phyloP scores from a whole-genome alignment of 371 early-diverging fungal species.

The Circinella minor region DNA sequence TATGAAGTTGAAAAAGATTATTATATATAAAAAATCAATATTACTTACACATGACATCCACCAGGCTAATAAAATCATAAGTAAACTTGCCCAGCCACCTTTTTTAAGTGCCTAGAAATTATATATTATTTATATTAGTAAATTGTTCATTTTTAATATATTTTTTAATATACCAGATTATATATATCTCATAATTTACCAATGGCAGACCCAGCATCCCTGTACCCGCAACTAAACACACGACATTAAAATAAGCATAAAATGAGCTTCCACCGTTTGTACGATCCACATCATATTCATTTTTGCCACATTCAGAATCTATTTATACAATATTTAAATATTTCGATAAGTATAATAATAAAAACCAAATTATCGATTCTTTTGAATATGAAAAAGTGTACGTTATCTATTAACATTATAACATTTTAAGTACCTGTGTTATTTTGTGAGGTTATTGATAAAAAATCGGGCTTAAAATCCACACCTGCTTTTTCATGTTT shows the following conservation, averaged over 20 bases:
- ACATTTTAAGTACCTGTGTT: neutral
- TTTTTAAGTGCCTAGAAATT: slow-evolving; percentile 80
- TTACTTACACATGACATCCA: slow-evolving; percentile 56
- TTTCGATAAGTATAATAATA: neutral
- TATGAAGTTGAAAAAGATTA: too few species aligned
- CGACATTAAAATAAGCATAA: slow-evolving; percentile 64
- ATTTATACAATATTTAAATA: neutral
- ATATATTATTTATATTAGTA: neutral
- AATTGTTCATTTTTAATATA: too few species aligned
- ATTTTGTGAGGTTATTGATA: too few species aligned
- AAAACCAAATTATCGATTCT: neutral
- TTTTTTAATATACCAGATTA: too few species aligned
- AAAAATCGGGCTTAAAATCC: neutral
- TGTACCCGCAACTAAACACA: slow-evolving; percentile 85
- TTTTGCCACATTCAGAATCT: slow-evolving; percentile 3
- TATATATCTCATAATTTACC: neutral
- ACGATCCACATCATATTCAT: neutral
- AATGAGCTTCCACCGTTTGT: neutral
- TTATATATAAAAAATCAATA: neutral
- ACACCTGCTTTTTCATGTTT: neutral
- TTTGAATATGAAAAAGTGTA: neutral
- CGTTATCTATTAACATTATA: neutral
- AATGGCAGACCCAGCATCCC: slow-evolving; percentile 76
- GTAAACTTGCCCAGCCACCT: slow-evolving; percentile 80
- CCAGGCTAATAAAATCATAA: slow-evolving; percentile 75